These are phyloP conservation scores for Geotrichum reessii DNA, from an alignment of 1,139 yeast genomes.

Conservation along the genomic window DNA sequence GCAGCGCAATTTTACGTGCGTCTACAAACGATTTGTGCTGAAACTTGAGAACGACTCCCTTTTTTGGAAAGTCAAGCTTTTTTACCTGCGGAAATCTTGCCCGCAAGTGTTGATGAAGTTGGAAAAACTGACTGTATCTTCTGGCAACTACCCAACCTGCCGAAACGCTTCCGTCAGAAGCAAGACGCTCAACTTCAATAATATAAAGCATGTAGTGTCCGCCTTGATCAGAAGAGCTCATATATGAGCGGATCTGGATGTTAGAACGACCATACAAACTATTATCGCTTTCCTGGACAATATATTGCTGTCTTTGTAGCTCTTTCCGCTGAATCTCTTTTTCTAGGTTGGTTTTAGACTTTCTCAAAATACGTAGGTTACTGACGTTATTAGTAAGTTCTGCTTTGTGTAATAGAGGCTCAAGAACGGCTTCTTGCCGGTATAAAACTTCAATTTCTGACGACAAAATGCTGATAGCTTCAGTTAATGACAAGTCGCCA, in stretches of 20 bases:
- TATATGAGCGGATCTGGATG: slow-evolving; percentile 60
- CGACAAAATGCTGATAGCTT: slow-evolving; percentile 54
- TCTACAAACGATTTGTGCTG: slow-evolving; percentile 61
- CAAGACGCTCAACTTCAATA: slow-evolving; percentile 63
- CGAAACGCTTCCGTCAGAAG: slow-evolving; percentile 43
- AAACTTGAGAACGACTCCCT: slow-evolving; percentile 60
- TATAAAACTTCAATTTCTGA: slow-evolving; percentile 56
- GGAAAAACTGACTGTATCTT: slow-evolving; percentile 76
- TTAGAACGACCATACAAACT: slow-evolving; percentile 67
- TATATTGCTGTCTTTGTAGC: slow-evolving; percentile 69
- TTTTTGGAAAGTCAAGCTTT: slow-evolving; percentile 55
- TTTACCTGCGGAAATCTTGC: slow-evolving; percentile 48
- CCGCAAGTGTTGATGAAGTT: slow-evolving; percentile 60
- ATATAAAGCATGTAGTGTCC: slow-evolving; percentile 64
- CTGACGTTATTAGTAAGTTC: slow-evolving; percentile 70
- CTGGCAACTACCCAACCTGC: slow-evolving; percentile 91
- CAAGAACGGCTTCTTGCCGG: slow-evolving; percentile 58
- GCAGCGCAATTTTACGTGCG: slow-evolving; percentile 55
- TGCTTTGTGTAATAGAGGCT: slow-evolving; percentile 68
- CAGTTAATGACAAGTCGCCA: slow-evolving; percentile 60
- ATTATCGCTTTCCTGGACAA: slow-evolving; percentile 77
- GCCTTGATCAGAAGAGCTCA: slow-evolving; percentile 45
- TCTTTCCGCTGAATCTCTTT: slow-evolving; percentile 69
- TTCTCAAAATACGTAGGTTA: slow-evolving; percentile 60
- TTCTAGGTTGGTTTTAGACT: slow-evolving; percentile 59